These are phyloP conservation scores for Stellera chamaejasme DNA, from an alignment of 345 rosid species.

Conservation along the genomic window DNA sequence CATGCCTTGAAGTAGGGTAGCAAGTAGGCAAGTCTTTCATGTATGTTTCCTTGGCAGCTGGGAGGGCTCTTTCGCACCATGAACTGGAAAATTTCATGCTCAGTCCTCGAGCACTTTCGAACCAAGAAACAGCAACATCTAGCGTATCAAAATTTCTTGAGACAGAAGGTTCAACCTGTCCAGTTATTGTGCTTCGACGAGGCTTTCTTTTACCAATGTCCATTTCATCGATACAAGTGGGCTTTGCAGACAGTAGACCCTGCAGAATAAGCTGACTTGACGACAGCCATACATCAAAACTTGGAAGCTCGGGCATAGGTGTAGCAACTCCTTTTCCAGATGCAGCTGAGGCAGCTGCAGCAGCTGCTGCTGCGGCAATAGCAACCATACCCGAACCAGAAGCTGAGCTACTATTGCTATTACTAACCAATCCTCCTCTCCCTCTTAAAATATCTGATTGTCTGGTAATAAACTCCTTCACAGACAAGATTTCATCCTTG, in stretches of 20 bases:
- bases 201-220: slow-evolving; percentile 46
- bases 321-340: slow-evolving; percentile 42
- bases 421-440: slow-evolving; percentile 51
- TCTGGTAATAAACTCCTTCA: slow-evolving; percentile 67
- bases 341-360: slow-evolving; percentile 76
- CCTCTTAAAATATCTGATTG: slow-evolving; percentile 77
- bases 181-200: slow-evolving; percentile 36
- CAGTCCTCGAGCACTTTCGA: slow-evolving; percentile 65
- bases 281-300: slow-evolving; percentile 54
- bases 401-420: slow-evolving; percentile 40
- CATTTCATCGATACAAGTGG: slow-evolving; percentile 34
- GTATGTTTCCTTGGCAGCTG: slow-evolving; percentile 68
- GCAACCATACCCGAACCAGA: slow-evolving; percentile 82
- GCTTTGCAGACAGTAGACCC: slow-evolving; percentile 50
- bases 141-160: slow-evolving; percentile 37
- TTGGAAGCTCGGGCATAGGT: slow-evolving; percentile 67
- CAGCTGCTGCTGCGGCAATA: slow-evolving; percentile 85
- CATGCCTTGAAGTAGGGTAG: slow-evolving; percentile 64
- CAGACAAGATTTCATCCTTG: slow-evolving; percentile 52
- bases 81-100: slow-evolving; percentile 52
- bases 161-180: slow-evolving; percentile 37
- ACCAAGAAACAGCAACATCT: slow-evolving; percentile 50
- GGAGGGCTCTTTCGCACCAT: slow-evolving; percentile 77
- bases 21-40: slow-evolving; percentile 63
- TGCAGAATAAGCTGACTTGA: slow-evolving; percentile 46